Evolutionary conservation across 2,329 filamentous ascomycete species (phyloP).

Genomic region (Colletotrichum tanaceti): DNA sequence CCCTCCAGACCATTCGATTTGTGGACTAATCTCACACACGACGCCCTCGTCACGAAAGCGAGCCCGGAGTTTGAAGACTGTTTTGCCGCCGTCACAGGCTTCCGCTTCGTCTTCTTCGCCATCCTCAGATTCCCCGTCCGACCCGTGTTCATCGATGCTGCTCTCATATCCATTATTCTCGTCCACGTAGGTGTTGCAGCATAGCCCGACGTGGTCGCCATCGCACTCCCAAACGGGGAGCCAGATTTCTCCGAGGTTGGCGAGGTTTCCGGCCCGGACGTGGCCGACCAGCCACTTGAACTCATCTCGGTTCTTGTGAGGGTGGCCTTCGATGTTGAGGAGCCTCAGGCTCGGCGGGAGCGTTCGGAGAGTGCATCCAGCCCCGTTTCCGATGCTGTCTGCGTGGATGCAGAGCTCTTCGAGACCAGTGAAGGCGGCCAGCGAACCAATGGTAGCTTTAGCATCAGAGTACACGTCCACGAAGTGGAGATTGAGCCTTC

Average conservation of each 20-base stretch:
- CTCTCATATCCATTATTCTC: not conserved
- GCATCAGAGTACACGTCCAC: not conserved
- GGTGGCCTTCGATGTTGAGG: not conserved
- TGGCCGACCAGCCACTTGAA: not conserved
- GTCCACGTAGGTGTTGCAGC: not conserved
- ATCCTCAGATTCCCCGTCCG: not conserved
- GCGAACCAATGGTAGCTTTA: not conserved
- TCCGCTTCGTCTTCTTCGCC: not conserved
- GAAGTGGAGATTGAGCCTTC: not conserved
- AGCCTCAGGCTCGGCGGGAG: not conserved
- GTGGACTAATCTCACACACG: too few species aligned
- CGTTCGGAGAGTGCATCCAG: not conserved
- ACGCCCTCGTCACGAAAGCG: not conserved
- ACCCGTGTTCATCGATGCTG: not conserved
- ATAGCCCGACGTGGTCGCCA: not conserved
- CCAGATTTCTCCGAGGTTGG: not conserved
- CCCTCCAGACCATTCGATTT: too few species aligned
- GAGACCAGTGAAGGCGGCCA: not conserved
- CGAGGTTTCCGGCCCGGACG: not conserved
- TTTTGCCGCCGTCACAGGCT: not conserved
- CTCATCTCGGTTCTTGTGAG: not conserved
- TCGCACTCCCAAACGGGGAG: not conserved
- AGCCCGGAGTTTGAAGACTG: not conserved
- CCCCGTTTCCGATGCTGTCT: not conserved
- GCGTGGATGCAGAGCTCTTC: not conserved